Evolutionary conservation across 805 yeast genomes (phyloP), one percentile per base, ranked within the genome.

Genomic region (Candida corydali): DNA sequence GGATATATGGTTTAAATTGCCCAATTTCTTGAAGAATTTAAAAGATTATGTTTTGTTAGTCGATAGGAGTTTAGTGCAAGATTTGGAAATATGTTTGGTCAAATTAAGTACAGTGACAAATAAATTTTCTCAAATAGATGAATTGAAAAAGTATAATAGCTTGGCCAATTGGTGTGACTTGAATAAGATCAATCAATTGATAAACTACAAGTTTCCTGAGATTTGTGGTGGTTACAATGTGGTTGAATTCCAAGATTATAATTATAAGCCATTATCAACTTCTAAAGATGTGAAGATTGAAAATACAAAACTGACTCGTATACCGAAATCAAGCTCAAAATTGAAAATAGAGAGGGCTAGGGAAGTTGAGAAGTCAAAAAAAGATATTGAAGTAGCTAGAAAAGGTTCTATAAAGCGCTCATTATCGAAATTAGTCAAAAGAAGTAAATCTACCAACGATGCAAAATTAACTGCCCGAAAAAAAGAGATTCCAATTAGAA

Each of bases 1-100:
- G 5, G 75, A 71, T 46, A 49, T 76, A 23, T 41, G 73, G 22
- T 47, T 59, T 23, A 63, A 64, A 42, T 70, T 72, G 20, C 57
- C 58, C 1, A 19, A 24, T 14, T 44, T 38, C 18, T 32, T 54
- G 8, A 52, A 52, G 26, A 24, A 12, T 19, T 38, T 52, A 14
- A 44, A 38, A 16, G 55, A 50, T 40, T 26, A 33, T 12, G 15
- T 40, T 14, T 32, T 33, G 3, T 31, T 34, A 14, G 17, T 23
- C 14, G 26, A 34, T n/a, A 17, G 34, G 5, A 10, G 25, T 11
- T 23, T 9, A 5, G 33, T 40, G 32, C 46, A 42, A 23, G 45
- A 40, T 11, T 39, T 52, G 17, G 44, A 45, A 34, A 16, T 52
- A 4, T 40, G 50, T 2, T 44, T 55, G 24, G 44, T 55, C 4